A percentile compares a stretch with the other conserved stretches of the same genome.
These are phyloP conservation scores for Eutypella sp. DNA, from an alignment of 2,329 filamentous ascomycete species.

Conservation along the genomic window DNA sequence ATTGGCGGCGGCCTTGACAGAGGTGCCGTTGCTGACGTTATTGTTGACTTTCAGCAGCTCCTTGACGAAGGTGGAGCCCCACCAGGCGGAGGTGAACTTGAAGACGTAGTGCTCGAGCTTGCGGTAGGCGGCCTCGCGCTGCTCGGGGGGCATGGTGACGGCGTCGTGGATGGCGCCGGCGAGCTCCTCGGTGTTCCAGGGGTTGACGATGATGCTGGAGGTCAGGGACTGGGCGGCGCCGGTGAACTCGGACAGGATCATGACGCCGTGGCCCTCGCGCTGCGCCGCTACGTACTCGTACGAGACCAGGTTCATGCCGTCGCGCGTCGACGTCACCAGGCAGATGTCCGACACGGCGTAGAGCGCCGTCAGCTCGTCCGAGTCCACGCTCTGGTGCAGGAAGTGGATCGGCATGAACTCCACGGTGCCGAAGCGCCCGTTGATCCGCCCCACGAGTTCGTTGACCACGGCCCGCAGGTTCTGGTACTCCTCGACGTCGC, in stretches of 20 bases:
- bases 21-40: too few species aligned
- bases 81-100: conserved; percentile 97
- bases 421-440: conserved; percentile 92
- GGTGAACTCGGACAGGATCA: conserved; percentile 95
- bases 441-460: conserved; percentile 93
- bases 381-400: conserved; percentile 91
- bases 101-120: conserved; percentile 94
- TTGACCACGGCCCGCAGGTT: conserved; percentile 94
- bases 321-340: conserved; percentile 89
- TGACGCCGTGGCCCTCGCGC: conserved; percentile 80
- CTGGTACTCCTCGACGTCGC: conserved; percentile 97
- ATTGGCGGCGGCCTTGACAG: too few species aligned
- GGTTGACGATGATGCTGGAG: conserved; percentile 90
- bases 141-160: conserved; percentile 92
- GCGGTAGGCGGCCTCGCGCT: conserved; percentile 78
- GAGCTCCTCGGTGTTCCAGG: conserved; percentile 96
- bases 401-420: conserved; percentile 99
- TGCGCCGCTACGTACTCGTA: conserved; percentile 98
- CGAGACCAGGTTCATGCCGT: conserved; percentile 97
- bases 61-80: conserved; percentile 87
- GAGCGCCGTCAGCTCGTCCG: conserved; percentile 89
- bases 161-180: conserved; percentile 91
- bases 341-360: conserved; percentile 92
- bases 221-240: conserved; percentile 93
- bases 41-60: conserved; percentile 61